A percentile compares a stretch with the other conserved stretches of the same genome.
phyloP scores from a whole-genome alignment of 352 stramenopile genomes.

The Phytophthora pinifolia region DNA sequence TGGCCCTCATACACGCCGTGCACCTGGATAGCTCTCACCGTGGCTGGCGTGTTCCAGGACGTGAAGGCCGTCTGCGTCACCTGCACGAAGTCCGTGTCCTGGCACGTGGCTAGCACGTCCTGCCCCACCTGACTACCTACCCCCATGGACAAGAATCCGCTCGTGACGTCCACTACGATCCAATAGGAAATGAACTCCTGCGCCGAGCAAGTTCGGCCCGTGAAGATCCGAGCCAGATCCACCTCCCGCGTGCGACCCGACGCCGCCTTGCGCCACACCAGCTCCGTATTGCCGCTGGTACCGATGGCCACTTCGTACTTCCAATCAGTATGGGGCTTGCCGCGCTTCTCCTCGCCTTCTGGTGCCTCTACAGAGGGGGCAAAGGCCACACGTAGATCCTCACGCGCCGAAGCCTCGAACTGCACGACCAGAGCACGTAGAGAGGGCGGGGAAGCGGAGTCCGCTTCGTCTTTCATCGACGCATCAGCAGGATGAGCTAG shows the following conservation, averaged over 20 bases:
- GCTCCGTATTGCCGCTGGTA: slow-evolving; percentile 74
- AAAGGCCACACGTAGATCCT: slow-evolving; percentile 73
- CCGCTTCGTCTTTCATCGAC: slow-evolving; percentile 11
- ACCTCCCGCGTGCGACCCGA: slow-evolving; percentile 40
- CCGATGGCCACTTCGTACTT: slow-evolving; percentile 66
- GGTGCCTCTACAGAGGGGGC: slow-evolving; percentile 29
- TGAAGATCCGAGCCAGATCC: slow-evolving; percentile 63
- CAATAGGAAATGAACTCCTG: slow-evolving; percentile 74
- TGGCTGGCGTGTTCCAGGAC: slow-evolving; percentile 63
- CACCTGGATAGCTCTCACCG: slow-evolving; percentile 46
- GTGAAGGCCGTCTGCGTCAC: slow-evolving; percentile 62
- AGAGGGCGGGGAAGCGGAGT: slow-evolving; percentile 7
- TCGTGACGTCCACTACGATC: slow-evolving; percentile 47
- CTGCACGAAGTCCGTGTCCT: slow-evolving; percentile 37
- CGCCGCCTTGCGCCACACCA: slow-evolving; percentile 62
- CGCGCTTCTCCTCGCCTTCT: slow-evolving; percentile 13
- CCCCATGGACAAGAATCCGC: slow-evolving; percentile 42
- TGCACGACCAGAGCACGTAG: slow-evolving; percentile 52
- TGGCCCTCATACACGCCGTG: slow-evolving; percentile 36
- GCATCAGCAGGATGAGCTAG: neutral
- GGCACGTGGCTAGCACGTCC: slow-evolving; percentile 54
- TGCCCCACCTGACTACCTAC: slow-evolving; percentile 52
- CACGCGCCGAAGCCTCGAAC: slow-evolving; percentile 64
- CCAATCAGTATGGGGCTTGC: slow-evolving; percentile 37
- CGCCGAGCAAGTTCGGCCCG: slow-evolving; percentile 61